phyloP scores from a whole-genome alignment of 495 filamentous ascomycete genomes.

The Trichoderma reesei region DNA sequence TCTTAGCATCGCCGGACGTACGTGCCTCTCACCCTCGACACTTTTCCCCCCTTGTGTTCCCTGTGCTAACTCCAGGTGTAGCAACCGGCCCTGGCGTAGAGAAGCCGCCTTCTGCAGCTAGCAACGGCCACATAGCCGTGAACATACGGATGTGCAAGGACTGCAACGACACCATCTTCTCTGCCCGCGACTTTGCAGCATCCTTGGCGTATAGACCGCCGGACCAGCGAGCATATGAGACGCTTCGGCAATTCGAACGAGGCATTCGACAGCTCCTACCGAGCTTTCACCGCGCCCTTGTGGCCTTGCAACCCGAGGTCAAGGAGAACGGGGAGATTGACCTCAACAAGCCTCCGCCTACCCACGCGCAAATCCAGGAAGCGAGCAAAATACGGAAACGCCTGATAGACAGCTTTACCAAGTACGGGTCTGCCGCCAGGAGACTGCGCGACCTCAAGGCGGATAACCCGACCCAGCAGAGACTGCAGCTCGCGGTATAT shows the following conservation, averaged over 20 bases:
- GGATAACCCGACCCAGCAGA: conserved; percentile 59
- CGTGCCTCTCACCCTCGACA: conserved; percentile 28
- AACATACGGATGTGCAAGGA: conserved; percentile 88
- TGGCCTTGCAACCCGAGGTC: conserved; percentile 35
- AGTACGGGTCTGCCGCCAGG: conserved; percentile 79
- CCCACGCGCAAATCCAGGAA: conserved; percentile 66
- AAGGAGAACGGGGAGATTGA: conserved; percentile 46
- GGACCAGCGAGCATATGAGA: conserved; percentile 76
- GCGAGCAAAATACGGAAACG: conserved; percentile 86
- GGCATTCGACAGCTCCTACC: conserved; percentile 81
- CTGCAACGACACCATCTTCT: conserved; percentile 77
- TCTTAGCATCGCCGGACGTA: conserved; percentile 61
- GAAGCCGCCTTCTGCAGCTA: conserved; percentile 34
- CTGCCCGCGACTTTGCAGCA: conserved; percentile 68
- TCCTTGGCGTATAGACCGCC: conserved; percentile 58
- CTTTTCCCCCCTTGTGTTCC: background rate
- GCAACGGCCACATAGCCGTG: conserved; percentile 48
- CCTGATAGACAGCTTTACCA: conserved; percentile 79
- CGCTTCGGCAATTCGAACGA: conserved; percentile 76
- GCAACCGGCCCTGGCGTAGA: conserved; percentile 45
- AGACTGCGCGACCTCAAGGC: conserved; percentile 70
- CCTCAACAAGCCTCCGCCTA: conserved; percentile 57
- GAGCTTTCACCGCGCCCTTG: conserved; percentile 72
- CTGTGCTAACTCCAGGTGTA: conserved; percentile 15
- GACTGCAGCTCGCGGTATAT: conserved; percentile 76